Conservation (phyloP, 139 green algal species). For the Ulvella scutata region DNA sequence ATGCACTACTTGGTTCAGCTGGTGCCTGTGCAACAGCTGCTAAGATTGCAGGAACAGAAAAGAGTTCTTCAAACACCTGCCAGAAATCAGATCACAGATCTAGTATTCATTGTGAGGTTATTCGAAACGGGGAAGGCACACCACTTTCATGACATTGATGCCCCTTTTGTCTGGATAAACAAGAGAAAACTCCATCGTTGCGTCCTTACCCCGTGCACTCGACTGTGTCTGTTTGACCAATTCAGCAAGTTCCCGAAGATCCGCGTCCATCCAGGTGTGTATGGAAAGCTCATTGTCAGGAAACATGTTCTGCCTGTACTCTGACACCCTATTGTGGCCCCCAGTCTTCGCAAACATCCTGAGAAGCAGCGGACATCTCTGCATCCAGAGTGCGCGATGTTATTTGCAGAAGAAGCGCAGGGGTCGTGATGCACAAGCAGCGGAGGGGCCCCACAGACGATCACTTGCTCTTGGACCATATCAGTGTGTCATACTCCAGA, state of each 20-base stretch:
- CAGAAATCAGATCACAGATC: neutral
- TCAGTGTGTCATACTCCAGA: too few species aligned
- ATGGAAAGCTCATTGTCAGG: constrained; percentile 17
- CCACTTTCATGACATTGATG: constrained; percentile 70
- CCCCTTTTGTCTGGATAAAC: constrained; percentile 78
- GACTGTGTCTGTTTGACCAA: constrained; percentile 64
- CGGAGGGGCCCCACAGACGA: too few species aligned
- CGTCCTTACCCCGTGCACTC: constrained; percentile 1
- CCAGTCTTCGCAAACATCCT: constrained; percentile 59
- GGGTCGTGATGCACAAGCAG: too few species aligned
- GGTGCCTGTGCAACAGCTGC: neutral
- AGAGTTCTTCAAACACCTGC: too few species aligned
- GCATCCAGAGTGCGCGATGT: neutral
- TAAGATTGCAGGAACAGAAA: neutral
- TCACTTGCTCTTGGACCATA: too few species aligned
- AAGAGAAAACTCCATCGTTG: constrained; percentile 67
- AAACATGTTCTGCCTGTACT: constrained; percentile 13
- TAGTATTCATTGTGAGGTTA: neutral
- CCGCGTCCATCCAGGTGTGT: constrained; percentile 90
- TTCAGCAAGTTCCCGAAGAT: constrained; percentile 75
- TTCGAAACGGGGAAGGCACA: constrained; percentile 13
- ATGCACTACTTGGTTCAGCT: neutral
- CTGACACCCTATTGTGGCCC: constrained; percentile 55
- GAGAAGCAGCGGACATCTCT: constrained; percentile 69
- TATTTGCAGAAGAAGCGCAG: too few species aligned